These are phyloP conservation scores for Populus tremula DNA, from an alignment of 345 rosid species.

Conservation along the genomic window DNA sequence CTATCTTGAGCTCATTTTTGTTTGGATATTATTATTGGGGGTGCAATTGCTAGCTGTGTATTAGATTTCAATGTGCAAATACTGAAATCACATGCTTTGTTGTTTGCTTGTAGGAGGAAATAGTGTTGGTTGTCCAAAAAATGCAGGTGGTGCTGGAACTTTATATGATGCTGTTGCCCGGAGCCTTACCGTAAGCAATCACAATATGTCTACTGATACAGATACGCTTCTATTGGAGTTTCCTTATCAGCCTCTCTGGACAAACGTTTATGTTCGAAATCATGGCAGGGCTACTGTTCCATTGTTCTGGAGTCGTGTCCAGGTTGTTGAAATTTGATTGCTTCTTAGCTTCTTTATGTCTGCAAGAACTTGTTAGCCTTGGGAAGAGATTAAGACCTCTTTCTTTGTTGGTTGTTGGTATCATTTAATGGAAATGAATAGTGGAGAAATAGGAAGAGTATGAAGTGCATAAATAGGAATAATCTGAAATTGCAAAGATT, in stretches of 20 bases:
- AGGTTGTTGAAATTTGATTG: conserved; percentile 51
- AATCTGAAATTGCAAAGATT: background rate
- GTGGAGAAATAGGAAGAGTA: background rate
- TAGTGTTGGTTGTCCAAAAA: conserved; percentile 73
- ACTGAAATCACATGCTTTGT: background rate
- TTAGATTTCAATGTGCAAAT: background rate
- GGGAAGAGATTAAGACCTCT: background rate
- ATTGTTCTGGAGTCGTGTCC: conserved; percentile 99
- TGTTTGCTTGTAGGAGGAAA: conserved; percentile 64
- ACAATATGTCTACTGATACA: conserved; percentile 81
- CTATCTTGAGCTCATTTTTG: background rate
- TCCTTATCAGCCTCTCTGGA: conserved; percentile 91
- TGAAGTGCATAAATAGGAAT: background rate
- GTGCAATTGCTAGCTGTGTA: background rate
- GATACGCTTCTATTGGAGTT: conserved; percentile 94
- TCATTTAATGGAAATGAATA: background rate
- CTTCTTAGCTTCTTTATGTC: background rate
- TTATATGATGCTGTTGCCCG: conserved; percentile 94
- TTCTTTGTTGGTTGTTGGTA: background rate
- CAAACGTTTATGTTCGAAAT: conserved; percentile 85
- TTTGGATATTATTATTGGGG: background rate
- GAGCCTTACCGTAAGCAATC: conserved; percentile 80
- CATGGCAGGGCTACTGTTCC: conserved; percentile 92
- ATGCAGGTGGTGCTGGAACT: conserved; percentile 98
- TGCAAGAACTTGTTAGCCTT: background rate